Conservation (phyloP, 495 filamentous ascomycete species). For the Penicillium argentinense region DNA sequence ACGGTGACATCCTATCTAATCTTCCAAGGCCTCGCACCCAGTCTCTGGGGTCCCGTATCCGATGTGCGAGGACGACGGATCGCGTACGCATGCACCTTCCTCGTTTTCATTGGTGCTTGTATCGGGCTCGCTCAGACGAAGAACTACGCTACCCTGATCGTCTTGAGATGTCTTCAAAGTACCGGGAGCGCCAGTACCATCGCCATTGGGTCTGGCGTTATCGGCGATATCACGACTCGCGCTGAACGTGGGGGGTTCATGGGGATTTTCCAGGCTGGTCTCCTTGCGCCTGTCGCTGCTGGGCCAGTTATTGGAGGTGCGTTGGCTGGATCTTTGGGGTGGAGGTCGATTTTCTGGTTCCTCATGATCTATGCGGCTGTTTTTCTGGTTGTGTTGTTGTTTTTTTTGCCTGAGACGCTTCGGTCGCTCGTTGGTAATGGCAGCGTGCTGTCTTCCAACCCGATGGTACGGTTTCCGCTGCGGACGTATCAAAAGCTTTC, state of each 20-base stretch:
- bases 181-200: constrained; percentile 54
- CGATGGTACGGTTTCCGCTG: constrained; percentile 35
- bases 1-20: constrained; percentile 55
- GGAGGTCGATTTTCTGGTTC: constrained; percentile 60
- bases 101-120: constrained; percentile 48
- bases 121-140: constrained; percentile 47
- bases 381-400: constrained; percentile 40
- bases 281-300: constrained; percentile 47
- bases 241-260: constrained; percentile 55
- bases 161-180: constrained; percentile 51
- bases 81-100: constrained; percentile 46
- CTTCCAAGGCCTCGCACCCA: constrained; percentile 52
- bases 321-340: constrained; percentile 51
- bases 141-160: constrained; percentile 46
- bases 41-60: constrained; percentile 50
- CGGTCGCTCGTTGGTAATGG: constrained; percentile 56
- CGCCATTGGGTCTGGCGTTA: constrained; percentile 55
- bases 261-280: constrained; percentile 52
- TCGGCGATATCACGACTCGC: constrained; percentile 54
- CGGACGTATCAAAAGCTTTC: constrained; percentile 14
- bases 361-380: constrained; percentile 47
- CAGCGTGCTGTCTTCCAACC: constrained; percentile 17
- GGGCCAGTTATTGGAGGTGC: constrained; percentile 58
- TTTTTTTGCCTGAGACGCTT: constrained; percentile 55
- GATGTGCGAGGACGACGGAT: constrained; percentile 49